Evolutionary conservation across 2,329 filamentous ascomycete species (phyloP).

Genomic region (Clarireedia monteithiana): DNA sequence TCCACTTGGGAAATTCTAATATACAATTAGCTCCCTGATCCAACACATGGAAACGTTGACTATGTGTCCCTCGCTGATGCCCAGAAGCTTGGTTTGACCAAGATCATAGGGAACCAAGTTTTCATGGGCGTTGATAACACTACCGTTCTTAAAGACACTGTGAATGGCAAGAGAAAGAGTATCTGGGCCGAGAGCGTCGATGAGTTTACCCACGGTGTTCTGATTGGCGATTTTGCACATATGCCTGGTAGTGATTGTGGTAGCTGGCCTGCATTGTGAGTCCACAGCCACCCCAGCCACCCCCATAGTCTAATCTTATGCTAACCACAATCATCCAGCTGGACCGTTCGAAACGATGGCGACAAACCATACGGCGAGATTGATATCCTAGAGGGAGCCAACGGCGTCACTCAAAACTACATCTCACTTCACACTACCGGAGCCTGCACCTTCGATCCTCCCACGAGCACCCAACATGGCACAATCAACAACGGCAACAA

Average conservation of each 20-base stretch:
- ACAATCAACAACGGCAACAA: conserved; percentile 31
- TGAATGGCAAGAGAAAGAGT: conserved; percentile 42
- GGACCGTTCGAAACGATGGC: conserved; percentile 18
- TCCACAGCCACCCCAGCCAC: not conserved
- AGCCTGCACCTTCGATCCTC: conserved; percentile 16
- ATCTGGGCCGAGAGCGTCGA: conserved; percentile 59
- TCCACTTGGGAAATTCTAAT: not conserved
- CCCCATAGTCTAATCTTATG: not conserved
- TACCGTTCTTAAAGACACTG: conserved; percentile 23
- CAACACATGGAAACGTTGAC: conserved; percentile 27
- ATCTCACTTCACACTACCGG: conserved; percentile 19
- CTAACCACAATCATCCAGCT: conserved; percentile 10
- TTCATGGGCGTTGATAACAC: conserved; percentile 39
- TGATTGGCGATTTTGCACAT: conserved; percentile 65
- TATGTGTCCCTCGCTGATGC: conserved; percentile 38
- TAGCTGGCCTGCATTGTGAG: conserved; percentile 62
- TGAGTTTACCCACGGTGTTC: conserved; percentile 54
- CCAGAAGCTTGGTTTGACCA: conserved; percentile 46
- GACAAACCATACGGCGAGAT: conserved; percentile 21
- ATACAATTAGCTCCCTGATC: conserved; percentile 15
- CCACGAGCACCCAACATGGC: conserved; percentile 9
- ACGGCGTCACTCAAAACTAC: conserved; percentile 30
- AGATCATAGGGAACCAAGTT: conserved; percentile 45
- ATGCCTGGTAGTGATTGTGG: conserved; percentile 67
- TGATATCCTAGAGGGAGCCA: conserved; percentile 48